Conservation (phyloP, 116 monocot genomes). For the Zostera marina region DNA sequence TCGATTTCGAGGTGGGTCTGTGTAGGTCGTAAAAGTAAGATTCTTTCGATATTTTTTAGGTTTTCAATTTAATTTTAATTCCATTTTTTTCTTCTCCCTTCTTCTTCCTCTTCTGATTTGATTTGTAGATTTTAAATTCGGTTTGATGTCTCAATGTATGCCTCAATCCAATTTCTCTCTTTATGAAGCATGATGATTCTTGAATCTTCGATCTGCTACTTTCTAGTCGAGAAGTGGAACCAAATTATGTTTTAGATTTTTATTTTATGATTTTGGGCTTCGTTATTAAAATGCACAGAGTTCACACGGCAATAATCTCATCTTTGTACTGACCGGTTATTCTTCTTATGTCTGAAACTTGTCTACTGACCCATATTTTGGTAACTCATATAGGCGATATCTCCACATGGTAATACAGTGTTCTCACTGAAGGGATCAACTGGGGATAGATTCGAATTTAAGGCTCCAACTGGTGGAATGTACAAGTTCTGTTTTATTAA, state of each 20-base stretch:
- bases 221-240: too few relatives aligned
- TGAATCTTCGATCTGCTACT: too few relatives aligned
- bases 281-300: too few relatives aligned
- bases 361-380: background rate
- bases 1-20: conserved; percentile 7
- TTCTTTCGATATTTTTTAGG: background rate
- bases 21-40: background rate
- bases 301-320: too few relatives aligned
- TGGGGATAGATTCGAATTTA: conserved; percentile 85
- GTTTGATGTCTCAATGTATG: too few relatives aligned
- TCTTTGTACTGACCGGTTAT: too few relatives aligned
- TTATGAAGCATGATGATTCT: too few relatives aligned
- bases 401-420: conserved; percentile 64
- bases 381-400: conserved; percentile 44
- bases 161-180: too few relatives aligned
- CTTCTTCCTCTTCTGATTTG: background rate
- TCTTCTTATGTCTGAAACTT: too few relatives aligned
- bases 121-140: too few relatives aligned
- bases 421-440: conserved; percentile 57
- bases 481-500: conserved; percentile 93
- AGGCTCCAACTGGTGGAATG: conserved; percentile 74
- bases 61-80: background rate
- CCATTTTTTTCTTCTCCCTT: background rate
- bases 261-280: too few relatives aligned
- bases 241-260: too few relatives aligned